Base-by-base conservation (phyloP, 1,139 yeast genomes). In the Eremothecium coryli region DNA sequence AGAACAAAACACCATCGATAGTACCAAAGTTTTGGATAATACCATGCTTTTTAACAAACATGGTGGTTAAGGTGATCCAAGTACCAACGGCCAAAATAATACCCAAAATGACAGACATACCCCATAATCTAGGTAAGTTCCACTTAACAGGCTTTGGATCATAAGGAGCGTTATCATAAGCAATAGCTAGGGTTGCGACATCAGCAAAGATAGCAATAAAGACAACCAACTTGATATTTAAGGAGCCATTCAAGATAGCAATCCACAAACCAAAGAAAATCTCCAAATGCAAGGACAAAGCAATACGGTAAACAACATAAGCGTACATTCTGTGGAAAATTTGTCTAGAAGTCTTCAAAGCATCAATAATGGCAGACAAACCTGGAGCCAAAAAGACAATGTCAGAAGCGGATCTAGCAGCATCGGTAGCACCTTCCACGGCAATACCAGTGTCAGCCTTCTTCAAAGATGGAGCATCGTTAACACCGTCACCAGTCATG, bases 311-410 rank as follows among this genome's bases (percentile, higher is more conserved):
- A 60, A 82, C 93, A 70, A 84, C 93, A 67, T 84, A 84, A 58
- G 95, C 76, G 75, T 84, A 82, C 94, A 84, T 84, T 76, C 95
- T 79, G 88, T 84, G 95, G 93, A 84, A 84, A 80, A 84, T 84
- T 70, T 82, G 94, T 72, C 95, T 75, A 48, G 94, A 82, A 51
- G 93, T 82, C 76, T 84, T 82, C 66, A 84, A 72, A 60, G 94
- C 93, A 71, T 84, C 94, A 67, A 84, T 80, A 59, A 81, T 81
- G 55, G 95, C 93, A 71, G 93, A 81, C 64, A 84, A 75, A 81
- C 95, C 95, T 51, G 94, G 94, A 54, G 94, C 94, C 58, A 84
- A 73, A 84, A 84, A 84, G 65, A 84, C 94, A 68, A 84, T 84
- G 71, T 84, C 95, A 60, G 94, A 88, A 69, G 95, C 95, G 54